Conservation (phyloP, 192 early-diverging fungal genomes). For the Umbelopsis vinacea region DNA sequence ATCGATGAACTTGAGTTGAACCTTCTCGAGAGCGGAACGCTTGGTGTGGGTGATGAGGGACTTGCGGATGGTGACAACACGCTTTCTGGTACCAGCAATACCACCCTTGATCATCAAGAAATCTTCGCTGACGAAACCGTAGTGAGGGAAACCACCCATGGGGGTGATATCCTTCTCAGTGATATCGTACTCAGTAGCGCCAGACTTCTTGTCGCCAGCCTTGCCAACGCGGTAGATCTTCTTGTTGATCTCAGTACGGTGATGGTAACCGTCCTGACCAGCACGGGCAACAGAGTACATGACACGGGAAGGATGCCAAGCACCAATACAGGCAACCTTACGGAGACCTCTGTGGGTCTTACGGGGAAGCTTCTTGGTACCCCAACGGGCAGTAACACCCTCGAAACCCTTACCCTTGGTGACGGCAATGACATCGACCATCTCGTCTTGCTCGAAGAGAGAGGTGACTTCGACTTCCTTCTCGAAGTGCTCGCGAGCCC, state of each 20-base stretch:
- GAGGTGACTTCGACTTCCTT: slow-evolving; percentile 87
- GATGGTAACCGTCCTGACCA: slow-evolving; percentile 99
- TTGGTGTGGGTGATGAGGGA: slow-evolving; percentile 95
- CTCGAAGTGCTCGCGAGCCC: slow-evolving; percentile 97
- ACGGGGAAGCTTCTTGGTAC: slow-evolving; percentile 99
- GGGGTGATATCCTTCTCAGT: slow-evolving; percentile 97
- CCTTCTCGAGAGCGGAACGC: slow-evolving; percentile 95
- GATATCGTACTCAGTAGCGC: slow-evolving; percentile 95
- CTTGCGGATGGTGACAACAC: slow-evolving; percentile 98
- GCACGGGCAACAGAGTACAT: slow-evolving; percentile 99
- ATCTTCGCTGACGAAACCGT: slow-evolving; percentile 98
- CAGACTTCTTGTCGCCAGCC: slow-evolving; percentile 79
- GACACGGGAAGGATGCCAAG: slow-evolving; percentile 96
- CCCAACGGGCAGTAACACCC: slow-evolving; percentile 99
- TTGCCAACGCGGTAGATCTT: slow-evolving; percentile 99
- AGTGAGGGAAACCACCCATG: slow-evolving; percentile 99
- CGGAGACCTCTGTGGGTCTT: slow-evolving; percentile 99
- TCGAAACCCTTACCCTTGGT: slow-evolving; percentile 99
- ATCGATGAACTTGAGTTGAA: slow-evolving; percentile 98
- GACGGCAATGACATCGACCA: slow-evolving; percentile 98
- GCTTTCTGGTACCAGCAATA: slow-evolving; percentile 95
- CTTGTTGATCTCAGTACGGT: slow-evolving; percentile 99
- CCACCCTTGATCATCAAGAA: slow-evolving; percentile 98
- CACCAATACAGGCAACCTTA: slow-evolving; percentile 99
- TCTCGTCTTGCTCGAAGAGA: slow-evolving; percentile 98